phyloP scores from a whole-genome alignment of 495 filamentous ascomycete species.

The Aspergillus affinis region DNA sequence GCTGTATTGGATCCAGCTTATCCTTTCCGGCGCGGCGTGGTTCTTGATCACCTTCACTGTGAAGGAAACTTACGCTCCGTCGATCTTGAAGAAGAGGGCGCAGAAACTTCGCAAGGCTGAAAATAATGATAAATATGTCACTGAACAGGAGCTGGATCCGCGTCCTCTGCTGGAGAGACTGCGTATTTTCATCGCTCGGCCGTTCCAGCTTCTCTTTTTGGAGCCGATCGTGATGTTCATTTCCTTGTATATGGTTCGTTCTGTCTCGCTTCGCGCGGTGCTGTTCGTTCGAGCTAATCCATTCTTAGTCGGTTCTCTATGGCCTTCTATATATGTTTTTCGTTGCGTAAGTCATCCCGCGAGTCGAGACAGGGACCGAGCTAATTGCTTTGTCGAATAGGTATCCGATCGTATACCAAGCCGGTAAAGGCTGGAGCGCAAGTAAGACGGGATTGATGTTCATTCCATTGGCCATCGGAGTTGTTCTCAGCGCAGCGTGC shows the following conservation, averaged over 20 bases:
- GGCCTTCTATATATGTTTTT: constrained; percentile 84
- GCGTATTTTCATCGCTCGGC: constrained; percentile 66
- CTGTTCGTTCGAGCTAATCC: neutral
- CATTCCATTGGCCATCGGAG: constrained; percentile 69
- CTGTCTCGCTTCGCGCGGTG: neutral
- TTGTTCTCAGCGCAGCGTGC: constrained; percentile 63
- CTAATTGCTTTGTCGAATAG: neutral
- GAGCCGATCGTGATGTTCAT: constrained; percentile 81
- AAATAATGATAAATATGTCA: constrained; percentile 62
- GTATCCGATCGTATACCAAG: constrained; percentile 70
- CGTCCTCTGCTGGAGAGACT: constrained; percentile 63
- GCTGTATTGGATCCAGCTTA: constrained; percentile 84
- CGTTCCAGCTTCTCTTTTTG: constrained; percentile 75
- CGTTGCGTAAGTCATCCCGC: constrained; percentile 47
- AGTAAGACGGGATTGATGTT: constrained; percentile 79
- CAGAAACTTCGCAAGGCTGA: constrained; percentile 64
- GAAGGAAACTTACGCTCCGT: constrained; percentile 77
- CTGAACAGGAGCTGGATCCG: constrained; percentile 70
- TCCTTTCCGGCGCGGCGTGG: constrained; percentile 64
- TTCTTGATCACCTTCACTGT: constrained; percentile 77
- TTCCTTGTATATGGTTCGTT: constrained; percentile 62
- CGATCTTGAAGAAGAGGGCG: constrained; percentile 63
- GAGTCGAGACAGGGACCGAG: neutral
- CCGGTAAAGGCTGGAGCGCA: constrained; percentile 70
- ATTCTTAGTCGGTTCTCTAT: constrained; percentile 58